Conservation (phyloP, 306 rosid species). For the Chamaecrista fasciculata region DNA sequence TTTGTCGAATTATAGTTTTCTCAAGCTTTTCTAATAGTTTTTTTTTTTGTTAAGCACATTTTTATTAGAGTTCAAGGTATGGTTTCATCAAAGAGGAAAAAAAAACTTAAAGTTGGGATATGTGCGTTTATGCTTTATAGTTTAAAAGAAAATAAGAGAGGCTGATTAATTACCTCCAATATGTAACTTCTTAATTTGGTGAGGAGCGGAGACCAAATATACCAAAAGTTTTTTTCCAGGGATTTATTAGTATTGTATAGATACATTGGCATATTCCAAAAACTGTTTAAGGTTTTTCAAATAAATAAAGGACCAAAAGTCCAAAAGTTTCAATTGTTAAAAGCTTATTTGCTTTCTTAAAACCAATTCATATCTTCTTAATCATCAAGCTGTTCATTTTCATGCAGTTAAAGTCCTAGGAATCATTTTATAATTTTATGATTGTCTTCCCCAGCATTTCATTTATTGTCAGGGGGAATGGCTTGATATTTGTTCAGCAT, state of each 20-base stretch:
- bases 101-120: background rate
- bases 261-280: background rate
- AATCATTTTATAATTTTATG: constrained; percentile 11
- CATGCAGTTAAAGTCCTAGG: background rate
- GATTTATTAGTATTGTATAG: background rate
- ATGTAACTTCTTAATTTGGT: background rate
- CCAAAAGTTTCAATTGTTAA: background rate
- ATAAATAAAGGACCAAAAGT: background rate
- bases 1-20: background rate
- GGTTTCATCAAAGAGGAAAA: background rate
- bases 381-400: background rate
- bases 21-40: background rate
- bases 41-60: background rate
- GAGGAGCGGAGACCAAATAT: background rate
- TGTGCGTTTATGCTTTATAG: background rate
- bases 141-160: background rate
- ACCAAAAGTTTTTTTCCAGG: background rate
- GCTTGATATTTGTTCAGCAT: constrained; percentile 13
- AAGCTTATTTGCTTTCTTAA: background rate
- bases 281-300: background rate
- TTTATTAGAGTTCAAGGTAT: background rate
- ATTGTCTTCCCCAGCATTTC: constrained; percentile 15
- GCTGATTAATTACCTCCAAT: background rate
- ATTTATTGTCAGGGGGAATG: background rate
- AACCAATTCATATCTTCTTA: background rate